Evolutionary conservation across 2,329 filamentous ascomycete species (phyloP), one percentile per base, ranked within the genome.

Genomic region (Cytospora chrysosperma): DNA sequence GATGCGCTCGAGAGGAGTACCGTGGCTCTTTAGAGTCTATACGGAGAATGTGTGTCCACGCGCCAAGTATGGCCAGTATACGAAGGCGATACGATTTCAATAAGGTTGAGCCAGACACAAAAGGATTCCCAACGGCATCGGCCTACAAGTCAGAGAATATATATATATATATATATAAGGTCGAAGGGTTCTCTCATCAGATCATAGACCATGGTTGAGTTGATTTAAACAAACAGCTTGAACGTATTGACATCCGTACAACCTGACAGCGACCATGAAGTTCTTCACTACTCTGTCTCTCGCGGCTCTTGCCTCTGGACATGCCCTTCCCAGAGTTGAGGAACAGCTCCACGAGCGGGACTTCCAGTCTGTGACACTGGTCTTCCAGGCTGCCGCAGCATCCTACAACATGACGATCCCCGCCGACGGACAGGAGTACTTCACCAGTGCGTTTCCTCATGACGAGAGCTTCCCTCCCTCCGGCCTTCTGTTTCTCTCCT

Each of bases 371-470:
- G 57, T 61, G 28, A 3, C 53, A 17, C 13, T 65, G 43, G 27
- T 50, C 28, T 65, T 63, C 12, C 28, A 62, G 37, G 56, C 56
- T 30, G 60, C 51, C 4, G 32, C 63, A 7, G 56, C 24, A 15
- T 56, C 60, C 4, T 65, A 63, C n/a, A 55, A 28, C 12, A n/a
- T 65, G 60, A 47, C 19, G 6, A 26, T 65, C 15, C 47, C 52
- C 2, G 60, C 60, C 19, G 60, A 65, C n/a, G 63, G 63, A 26
- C 43, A 53, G 17, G 51, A 60, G 40, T 24, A 59, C 10, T 63
- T 63, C 24, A 65, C 60, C 6, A 30, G 56, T 65, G 50, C 13
- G 63, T 56, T 13, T 15, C 17, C 5, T 24, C 6, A 26, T 26
- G n/a, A 40, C 21, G 3, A n/a, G 24, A n/a, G n/a, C n/a, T n/a